Percentiles rank a stretch among this genome's conserved stretches.
Evolutionary conservation across 768 basidiomycete genomes (phyloP).

Genomic region (Macrolepiota dolichaula): DNA sequence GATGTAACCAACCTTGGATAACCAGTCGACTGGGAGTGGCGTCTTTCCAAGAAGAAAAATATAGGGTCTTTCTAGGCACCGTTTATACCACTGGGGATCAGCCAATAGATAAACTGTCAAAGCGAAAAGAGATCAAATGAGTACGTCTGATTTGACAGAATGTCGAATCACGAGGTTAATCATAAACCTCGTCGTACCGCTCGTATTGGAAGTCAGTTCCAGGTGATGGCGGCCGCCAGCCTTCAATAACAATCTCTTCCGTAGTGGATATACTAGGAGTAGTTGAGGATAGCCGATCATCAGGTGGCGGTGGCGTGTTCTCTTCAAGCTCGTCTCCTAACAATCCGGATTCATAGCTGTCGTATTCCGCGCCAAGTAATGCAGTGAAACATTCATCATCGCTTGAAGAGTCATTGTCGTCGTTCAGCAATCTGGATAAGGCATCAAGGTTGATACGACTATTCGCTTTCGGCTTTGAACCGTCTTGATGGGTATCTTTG

Average conservation of each 20-base stretch:
- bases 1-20: constrained; percentile 1
- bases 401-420: constrained; percentile 20
- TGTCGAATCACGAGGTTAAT: constrained; percentile 18
- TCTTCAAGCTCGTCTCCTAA: constrained; percentile 7
- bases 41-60: not conserved
- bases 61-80: constrained; percentile 3
- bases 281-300: not conserved
- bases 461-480: constrained; percentile 12
- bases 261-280: not conserved
- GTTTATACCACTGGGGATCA: not conserved
- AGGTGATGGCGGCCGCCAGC: constrained; percentile 41
- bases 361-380: constrained; percentile 15
- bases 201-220: constrained; percentile 17
- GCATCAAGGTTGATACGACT: constrained; percentile 56
- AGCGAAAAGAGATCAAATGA: not conserved
- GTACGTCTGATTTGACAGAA: not conserved
- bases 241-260: constrained; percentile 35
- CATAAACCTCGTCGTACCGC: constrained; percentile 38
- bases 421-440: constrained; percentile 45
- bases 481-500: constrained; percentile 3
- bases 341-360: constrained; percentile 13
- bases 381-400: constrained; percentile 17
- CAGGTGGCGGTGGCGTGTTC: not conserved
- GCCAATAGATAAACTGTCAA: not conserved
- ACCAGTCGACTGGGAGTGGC: not conserved